Percentiles rank a stretch among this genome's conserved stretches.
phyloP scores from a whole-genome alignment of 352 stramenopile genomes.

The Globisporangium lucens region DNA sequence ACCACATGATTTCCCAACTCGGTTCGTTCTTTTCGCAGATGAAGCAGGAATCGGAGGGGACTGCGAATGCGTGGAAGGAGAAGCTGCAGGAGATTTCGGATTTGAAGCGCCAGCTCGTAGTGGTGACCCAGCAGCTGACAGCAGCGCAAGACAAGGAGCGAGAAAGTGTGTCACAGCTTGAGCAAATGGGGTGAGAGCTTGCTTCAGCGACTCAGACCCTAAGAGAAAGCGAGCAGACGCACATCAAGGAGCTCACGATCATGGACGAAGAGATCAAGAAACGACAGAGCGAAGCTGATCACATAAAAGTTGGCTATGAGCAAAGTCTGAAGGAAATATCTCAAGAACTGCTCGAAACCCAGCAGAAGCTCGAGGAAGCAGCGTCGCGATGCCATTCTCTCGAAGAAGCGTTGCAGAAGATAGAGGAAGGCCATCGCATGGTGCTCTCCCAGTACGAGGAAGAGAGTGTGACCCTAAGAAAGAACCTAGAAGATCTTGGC shows the following conservation, averaged over 20 bases:
- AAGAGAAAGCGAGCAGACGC: constrained; percentile 29
- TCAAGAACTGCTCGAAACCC: constrained; percentile 27
- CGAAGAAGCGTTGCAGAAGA: constrained; percentile 23
- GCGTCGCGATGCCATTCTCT: constrained; percentile 8
- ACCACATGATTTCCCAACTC: constrained; percentile 64
- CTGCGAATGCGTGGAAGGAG: constrained; percentile 51
- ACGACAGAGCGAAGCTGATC: constrained; percentile 31
- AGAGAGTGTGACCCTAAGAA: constrained; percentile 16
- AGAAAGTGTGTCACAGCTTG: constrained; percentile 29
- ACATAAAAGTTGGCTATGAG: constrained; percentile 39
- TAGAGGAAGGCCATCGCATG: constrained; percentile 17
- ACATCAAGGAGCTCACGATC: constrained; percentile 50
- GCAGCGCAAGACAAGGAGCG: constrained; percentile 33
- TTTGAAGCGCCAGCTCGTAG: constrained; percentile 35
- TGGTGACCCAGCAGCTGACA: constrained; percentile 37
- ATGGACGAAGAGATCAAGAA: constrained; percentile 60
- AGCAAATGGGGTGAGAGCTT: constrained; percentile 33
- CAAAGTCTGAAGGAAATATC: constrained; percentile 24
- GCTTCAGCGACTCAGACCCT: constrained; percentile 29
- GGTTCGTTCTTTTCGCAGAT: constrained; percentile 68
- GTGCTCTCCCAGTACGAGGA: constrained; percentile 20
- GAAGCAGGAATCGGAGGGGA: constrained; percentile 70
- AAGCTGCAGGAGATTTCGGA: constrained; percentile 56
- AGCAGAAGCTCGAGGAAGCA: constrained; percentile 27
- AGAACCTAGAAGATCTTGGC: constrained; percentile 3